phyloP scores from a whole-genome alignment of 768 basidiomycete species.

The Crepidotus variabilis region DNA sequence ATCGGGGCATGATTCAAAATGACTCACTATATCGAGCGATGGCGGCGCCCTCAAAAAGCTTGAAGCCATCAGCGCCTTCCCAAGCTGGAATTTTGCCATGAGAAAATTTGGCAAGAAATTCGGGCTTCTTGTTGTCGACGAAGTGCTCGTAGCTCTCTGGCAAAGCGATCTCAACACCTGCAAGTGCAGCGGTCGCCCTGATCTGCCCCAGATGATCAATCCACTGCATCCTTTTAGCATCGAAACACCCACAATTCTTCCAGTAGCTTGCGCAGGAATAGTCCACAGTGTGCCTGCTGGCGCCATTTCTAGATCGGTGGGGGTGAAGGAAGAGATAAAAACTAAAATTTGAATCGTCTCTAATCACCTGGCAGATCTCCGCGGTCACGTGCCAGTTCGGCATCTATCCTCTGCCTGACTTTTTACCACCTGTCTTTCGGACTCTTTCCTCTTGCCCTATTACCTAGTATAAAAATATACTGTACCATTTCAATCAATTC shows the following conservation, averaged over 20 bases:
- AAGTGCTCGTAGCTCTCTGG: constrained; percentile 53
- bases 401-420: too few species aligned
- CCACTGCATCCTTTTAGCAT: not conserved
- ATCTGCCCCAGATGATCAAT: constrained; percentile 28
- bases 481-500: too few species aligned
- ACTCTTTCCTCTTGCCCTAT: too few species aligned
- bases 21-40: constrained; percentile 89
- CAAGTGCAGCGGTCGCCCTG: constrained; percentile 55
- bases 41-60: constrained; percentile 70
- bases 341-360: constrained; percentile 15
- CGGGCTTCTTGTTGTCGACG: constrained; percentile 67
- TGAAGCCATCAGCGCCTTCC: constrained; percentile 74
- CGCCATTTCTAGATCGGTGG: constrained; percentile 33
- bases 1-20: constrained; percentile 28
- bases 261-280: constrained; percentile 32
- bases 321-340: not conserved
- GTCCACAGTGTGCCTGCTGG: constrained; percentile 67
- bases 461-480: too few species aligned
- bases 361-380: not conserved
- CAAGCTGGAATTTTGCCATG: constrained; percentile 83
- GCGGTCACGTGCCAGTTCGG: too few species aligned
- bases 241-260: constrained; percentile 43
- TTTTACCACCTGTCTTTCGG: too few species aligned
- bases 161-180: constrained; percentile 52
- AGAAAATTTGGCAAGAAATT: constrained; percentile 72